Percentiles rank a stretch among this genome's conserved stretches.
phyloP scores from a whole-genome alignment of 139 green algal genomes.

The Chlamydomonas sp. region DNA sequence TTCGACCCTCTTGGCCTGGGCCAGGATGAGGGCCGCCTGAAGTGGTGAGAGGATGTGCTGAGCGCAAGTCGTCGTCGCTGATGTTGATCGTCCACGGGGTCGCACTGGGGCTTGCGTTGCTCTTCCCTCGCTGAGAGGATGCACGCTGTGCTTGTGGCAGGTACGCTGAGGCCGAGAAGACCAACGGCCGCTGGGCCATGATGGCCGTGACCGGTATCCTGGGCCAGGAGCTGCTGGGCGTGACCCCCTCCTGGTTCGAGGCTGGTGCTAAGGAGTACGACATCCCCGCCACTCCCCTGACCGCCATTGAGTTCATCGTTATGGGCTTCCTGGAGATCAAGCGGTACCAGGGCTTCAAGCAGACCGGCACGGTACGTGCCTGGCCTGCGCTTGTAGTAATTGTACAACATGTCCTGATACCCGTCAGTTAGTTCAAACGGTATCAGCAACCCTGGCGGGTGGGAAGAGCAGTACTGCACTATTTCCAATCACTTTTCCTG shows the following conservation, averaged over 20 bases:
- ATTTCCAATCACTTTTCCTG: too few species aligned
- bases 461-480: too few species aligned
- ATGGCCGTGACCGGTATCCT: conserved; percentile 84
- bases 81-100: background rate
- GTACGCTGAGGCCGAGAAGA: conserved; percentile 89
- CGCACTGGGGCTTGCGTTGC: background rate
- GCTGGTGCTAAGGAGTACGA: conserved; percentile 69
- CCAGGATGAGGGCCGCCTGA: conserved; percentile 72
- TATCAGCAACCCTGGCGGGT: too few species aligned
- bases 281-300: conserved; percentile 65
- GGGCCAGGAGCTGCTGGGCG: conserved; percentile 70
- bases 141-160: conserved; percentile 36
- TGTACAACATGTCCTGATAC: too few species aligned
- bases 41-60: conserved; percentile 64
- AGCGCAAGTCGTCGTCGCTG: background rate
- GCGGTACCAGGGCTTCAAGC: conserved; percentile 86
- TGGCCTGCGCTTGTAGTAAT: too few species aligned
- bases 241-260: conserved; percentile 69
- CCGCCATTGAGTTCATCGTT: conserved; percentile 72
- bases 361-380: conserved; percentile 77
- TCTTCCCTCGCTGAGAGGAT: background rate
- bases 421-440: too few species aligned
- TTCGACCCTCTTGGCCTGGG: conserved; percentile 84
- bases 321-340: conserved; percentile 88
- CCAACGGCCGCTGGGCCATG: conserved; percentile 94